These are phyloP conservation scores for Oryza punctata DNA, from an alignment of 176 grass and related monocot genomes.

Conservation along the genomic window DNA sequence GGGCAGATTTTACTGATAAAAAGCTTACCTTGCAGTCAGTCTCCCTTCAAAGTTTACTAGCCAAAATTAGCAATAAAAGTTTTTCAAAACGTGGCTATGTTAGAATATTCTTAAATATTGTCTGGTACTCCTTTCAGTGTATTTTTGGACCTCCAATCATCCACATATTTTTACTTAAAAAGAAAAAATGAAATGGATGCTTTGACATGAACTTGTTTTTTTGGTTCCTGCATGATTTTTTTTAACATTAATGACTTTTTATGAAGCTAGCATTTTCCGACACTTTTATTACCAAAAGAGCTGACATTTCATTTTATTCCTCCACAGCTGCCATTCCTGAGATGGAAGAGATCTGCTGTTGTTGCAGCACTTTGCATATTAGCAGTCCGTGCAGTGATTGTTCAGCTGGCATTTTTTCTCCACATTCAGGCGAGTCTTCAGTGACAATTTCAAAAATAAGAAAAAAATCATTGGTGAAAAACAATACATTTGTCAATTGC, in stretches of 20 bases:
- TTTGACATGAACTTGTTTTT: not conserved
- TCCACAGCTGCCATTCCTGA: constrained; percentile 76
- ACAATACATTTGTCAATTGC: not conserved
- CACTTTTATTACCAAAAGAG: not conserved
- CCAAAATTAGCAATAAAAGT: not conserved
- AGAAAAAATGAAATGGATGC: not conserved
- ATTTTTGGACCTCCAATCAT: not conserved
- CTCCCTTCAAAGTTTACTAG: not conserved
- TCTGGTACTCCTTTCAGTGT: not conserved
- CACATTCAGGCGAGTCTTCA: constrained; percentile 76
- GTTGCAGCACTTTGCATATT: constrained; percentile 93
- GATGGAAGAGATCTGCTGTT: constrained; percentile 97
- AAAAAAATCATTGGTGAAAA: constrained; percentile 1
- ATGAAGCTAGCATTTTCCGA: not conserved
- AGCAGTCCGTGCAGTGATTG: constrained; percentile 88
- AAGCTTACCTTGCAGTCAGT: not conserved
- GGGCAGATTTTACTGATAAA: not conserved
- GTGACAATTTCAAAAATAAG: not conserved
- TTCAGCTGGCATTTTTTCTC: constrained; percentile 96
- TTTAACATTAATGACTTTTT: not conserved
- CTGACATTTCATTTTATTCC: constrained; percentile 22
- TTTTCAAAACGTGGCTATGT: not conserved
- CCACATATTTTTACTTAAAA: not conserved
- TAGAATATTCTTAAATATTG: not conserved
- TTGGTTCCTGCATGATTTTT: not conserved